These are phyloP conservation scores for Sporothrix inflata DNA, from an alignment of 2,329 filamentous ascomycete species.

Conservation along the genomic window DNA sequence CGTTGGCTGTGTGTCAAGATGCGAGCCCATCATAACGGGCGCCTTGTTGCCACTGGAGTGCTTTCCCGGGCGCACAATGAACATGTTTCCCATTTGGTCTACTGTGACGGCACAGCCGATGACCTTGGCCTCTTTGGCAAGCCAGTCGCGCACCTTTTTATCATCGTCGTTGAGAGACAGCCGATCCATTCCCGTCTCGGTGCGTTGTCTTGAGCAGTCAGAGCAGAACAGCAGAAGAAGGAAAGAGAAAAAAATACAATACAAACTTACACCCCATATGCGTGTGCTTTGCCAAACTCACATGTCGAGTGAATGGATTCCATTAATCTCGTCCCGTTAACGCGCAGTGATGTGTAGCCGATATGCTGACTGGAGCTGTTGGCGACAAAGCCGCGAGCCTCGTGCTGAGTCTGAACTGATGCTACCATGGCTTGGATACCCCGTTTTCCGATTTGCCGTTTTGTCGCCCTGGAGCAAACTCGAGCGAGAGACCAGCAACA, in stretches of 20 bases:
- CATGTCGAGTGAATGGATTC: conserved; percentile 34
- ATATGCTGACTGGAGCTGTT: too few species aligned
- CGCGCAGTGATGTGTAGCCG: conserved; percentile 6
- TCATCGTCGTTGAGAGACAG: conserved; percentile 73
- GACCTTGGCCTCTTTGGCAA: conserved; percentile 63
- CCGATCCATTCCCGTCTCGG: conserved; percentile 75
- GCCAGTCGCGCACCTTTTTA: conserved; percentile 74
- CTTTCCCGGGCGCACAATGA: conserved; percentile 73
- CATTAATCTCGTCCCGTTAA: conserved; percentile 34
- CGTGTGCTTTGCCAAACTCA: conserved; percentile 33
- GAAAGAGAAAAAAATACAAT: too few species aligned
- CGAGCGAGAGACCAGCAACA: too few species aligned
- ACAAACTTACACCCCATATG: conserved; percentile 29
- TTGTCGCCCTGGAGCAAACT: too few species aligned
- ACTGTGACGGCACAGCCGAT: conserved; percentile 69
- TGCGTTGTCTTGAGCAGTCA: conserved; percentile 23
- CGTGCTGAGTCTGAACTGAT: too few species aligned
- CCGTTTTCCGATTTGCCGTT: too few species aligned
- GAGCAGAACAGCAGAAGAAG: too few species aligned
- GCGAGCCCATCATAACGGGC: conserved; percentile 69
- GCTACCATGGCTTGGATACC: too few species aligned
- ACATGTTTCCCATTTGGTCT: conserved; percentile 83
- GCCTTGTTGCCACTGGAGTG: conserved; percentile 61
- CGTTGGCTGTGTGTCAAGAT: conserved; percentile 66
- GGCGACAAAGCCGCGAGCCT: too few species aligned